Evolutionary conservation across 75 land plant species (phyloP).

Genomic region (Adiantum capillusveneris): DNA sequence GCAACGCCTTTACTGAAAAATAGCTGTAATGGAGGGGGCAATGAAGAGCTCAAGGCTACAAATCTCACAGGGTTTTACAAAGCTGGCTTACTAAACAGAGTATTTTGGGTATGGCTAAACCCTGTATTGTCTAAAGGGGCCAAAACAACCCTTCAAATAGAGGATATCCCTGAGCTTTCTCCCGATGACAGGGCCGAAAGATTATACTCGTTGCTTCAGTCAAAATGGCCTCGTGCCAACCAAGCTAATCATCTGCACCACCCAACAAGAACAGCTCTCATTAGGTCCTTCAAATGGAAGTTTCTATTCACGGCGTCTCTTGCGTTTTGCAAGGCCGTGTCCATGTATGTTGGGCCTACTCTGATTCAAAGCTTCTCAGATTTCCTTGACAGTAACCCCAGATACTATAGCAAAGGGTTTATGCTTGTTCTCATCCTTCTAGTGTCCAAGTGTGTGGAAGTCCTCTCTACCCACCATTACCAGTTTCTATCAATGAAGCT

Average conservation of each 20-base stretch:
- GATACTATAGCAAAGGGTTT: slow-evolving; percentile 57
- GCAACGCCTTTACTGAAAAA: no score
- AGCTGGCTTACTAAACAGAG: slow-evolving; percentile 24
- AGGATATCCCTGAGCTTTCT: slow-evolving; percentile 66
- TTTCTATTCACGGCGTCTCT: slow-evolving; percentile 63
- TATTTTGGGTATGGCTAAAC: slow-evolving; percentile 69
- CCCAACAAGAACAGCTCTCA: slow-evolving; percentile 55
- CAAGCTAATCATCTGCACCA: slow-evolving; percentile 22
- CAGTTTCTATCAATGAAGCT: slow-evolving; percentile 69
- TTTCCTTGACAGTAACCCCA: slow-evolving; percentile 42
- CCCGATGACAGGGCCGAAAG: slow-evolving; percentile 61
- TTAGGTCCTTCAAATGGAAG: slow-evolving; percentile 62
- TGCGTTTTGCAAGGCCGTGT: slow-evolving; percentile 52
- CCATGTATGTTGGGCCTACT: slow-evolving; percentile 85
- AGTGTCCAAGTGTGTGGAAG: slow-evolving; percentile 61
- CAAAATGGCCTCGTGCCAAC: slow-evolving; percentile 68
- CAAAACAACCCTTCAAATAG: slow-evolving; percentile 39
- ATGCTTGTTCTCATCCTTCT: slow-evolving; percentile 63
- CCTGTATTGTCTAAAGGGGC: slow-evolving; percentile 63
- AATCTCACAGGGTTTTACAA: neutral
- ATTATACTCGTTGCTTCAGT: slow-evolving; percentile 39
- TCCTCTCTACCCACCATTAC: slow-evolving; percentile 69
- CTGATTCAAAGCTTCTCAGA: slow-evolving; percentile 68
- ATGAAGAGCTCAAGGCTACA: neutral
- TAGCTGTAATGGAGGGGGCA: slow-evolving; percentile 1